Evolutionary conservation across 306 rosid species (phyloP).

Genomic region (Neltuma alba): DNA sequence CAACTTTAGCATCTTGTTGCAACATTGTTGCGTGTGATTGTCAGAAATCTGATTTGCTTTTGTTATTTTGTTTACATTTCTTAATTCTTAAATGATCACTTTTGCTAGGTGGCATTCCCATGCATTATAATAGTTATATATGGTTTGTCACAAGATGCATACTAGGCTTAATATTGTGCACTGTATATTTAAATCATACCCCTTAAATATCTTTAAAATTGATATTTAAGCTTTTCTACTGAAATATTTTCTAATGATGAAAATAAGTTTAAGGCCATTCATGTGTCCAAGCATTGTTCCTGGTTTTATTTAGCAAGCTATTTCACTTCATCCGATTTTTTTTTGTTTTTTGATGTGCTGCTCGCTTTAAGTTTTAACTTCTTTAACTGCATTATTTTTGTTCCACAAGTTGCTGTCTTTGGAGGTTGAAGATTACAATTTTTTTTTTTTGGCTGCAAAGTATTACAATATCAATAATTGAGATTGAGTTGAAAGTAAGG

Average conservation of each 20-base stretch:
- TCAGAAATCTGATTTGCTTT: not conserved
- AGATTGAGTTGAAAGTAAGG: not conserved
- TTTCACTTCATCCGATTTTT: not conserved
- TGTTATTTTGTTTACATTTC: not conserved
- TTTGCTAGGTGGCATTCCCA: conserved; percentile 8
- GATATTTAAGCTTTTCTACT: not conserved
- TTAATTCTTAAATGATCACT: not conserved
- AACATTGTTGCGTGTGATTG: not conserved
- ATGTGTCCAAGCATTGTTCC: not conserved
- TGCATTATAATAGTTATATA: not conserved
- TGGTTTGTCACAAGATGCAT: not conserved
- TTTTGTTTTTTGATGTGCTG: not conserved
- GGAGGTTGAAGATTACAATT: conserved; percentile 1
- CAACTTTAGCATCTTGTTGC: not conserved
- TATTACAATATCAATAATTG: conserved; percentile 9
- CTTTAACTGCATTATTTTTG: conserved; percentile 4
- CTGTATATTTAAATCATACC: not conserved
- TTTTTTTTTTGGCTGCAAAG: not conserved
- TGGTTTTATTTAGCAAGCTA: not conserved
- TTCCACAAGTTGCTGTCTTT: not conserved
- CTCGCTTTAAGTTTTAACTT: not conserved
- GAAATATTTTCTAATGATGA: not conserved
- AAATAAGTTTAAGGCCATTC: not conserved
- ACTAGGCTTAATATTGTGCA: not conserved
- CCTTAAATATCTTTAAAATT: not conserved